These are phyloP conservation scores for Mrakiaceae sp. DNA, from an alignment of 1,284 basidiomycete species.

Conservation along the genomic window DNA sequence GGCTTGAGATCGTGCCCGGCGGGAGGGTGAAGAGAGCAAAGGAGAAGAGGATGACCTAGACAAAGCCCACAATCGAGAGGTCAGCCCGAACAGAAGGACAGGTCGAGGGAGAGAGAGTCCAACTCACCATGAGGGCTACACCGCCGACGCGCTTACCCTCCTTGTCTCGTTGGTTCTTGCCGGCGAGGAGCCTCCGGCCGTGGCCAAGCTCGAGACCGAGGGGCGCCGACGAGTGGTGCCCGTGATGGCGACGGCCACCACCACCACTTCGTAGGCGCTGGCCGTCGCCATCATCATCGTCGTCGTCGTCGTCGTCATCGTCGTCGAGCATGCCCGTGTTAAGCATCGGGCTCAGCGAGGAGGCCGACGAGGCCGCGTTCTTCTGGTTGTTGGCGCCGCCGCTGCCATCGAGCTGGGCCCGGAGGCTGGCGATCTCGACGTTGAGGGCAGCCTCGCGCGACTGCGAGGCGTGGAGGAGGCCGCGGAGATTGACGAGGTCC, in stretches of 20 bases:
- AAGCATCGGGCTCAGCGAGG: conserved; percentile 2
- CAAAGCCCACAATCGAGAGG: background rate
- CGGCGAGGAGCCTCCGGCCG: background rate
- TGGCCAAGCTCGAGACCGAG: too few relatives aligned
- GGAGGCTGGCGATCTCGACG: conserved; percentile 15
- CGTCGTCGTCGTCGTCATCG: background rate
- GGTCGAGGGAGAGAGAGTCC: background rate
- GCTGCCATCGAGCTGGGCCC: conserved; percentile 2
- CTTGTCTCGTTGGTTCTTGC: background rate
- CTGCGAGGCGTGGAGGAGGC: conserved; percentile 8
- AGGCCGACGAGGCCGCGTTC: background rate
- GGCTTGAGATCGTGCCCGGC: background rate
- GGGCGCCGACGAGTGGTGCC: background rate
- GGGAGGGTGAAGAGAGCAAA: conserved; percentile 16
- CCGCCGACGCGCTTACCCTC: conserved; percentile 14
- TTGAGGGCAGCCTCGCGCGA: conserved; percentile 11
- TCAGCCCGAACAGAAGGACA: background rate
- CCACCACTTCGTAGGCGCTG: background rate
- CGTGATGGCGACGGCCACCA: background rate
- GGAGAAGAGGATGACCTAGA: conserved; percentile 16
- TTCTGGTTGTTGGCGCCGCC: background rate
- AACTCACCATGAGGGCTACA: conserved; percentile 16
- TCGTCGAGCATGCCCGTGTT: background rate
- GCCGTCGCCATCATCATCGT: background rate
- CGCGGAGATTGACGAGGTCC: conserved; percentile 9